Percentiles rank a stretch among this genome's conserved stretches.
Conservation (phyloP, 1,284 basidiomycete genomes). For the Microbotryomycetes sp. region DNA sequence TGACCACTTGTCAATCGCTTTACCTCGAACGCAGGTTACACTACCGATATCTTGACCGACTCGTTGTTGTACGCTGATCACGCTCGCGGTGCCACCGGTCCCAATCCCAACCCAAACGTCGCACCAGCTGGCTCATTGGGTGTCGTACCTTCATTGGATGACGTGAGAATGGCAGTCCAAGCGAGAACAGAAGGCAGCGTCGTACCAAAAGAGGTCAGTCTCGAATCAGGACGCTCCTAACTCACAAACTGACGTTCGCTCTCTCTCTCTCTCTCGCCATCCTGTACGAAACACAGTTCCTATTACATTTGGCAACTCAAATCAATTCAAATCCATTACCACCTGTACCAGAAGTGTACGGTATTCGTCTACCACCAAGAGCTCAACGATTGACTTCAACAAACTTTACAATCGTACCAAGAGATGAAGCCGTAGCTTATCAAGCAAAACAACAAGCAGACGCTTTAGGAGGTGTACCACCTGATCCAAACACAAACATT, state of each 20-base stretch:
- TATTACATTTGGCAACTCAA: constrained; percentile 78
- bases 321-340: constrained; percentile 86
- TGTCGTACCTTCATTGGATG: constrained; percentile 56
- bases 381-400: constrained; percentile 79
- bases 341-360: constrained; percentile 89
- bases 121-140: not conserved
- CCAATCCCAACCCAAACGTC: not conserved
- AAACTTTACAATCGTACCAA: constrained; percentile 85
- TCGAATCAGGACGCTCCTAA: not conserved
- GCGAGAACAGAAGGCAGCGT: constrained; percentile 91
- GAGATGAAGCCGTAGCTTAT: not conserved
- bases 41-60: constrained; percentile 81
- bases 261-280: not conserved
- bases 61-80: constrained; percentile 92
- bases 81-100: constrained; percentile 45
- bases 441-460: not conserved
- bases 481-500: not conserved
- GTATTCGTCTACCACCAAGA: constrained; percentile 75
- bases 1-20: not conserved
- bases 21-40: constrained; percentile 55
- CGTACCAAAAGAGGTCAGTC: constrained; percentile 86
- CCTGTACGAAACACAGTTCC: constrained; percentile 55
- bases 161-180: constrained; percentile 84
- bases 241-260: too few species aligned
- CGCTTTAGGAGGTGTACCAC: not conserved